These are phyloP conservation scores for Nadsonia starkeyi-henricii DNA, from an alignment of 1,139 yeast genomes.

Conservation along the genomic window DNA sequence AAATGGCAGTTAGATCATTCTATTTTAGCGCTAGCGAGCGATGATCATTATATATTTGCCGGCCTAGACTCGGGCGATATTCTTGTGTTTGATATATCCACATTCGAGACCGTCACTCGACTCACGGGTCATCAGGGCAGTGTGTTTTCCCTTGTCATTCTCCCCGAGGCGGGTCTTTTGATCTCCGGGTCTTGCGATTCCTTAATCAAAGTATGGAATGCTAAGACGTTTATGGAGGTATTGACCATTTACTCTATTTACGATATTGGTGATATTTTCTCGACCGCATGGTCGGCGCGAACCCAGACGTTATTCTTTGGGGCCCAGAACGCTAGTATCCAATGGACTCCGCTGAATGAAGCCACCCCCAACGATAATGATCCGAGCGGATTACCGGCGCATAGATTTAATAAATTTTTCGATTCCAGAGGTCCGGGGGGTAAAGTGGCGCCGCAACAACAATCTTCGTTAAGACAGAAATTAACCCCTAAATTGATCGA, in stretches of 20 bases:
- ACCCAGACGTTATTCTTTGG: constrained; percentile 64
- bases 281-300: constrained; percentile 54
- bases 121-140: constrained; percentile 54
- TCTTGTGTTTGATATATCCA: constrained; percentile 52
- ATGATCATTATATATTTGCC: constrained; percentile 53
- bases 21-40: constrained; percentile 63
- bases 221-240: constrained; percentile 23
- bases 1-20: constrained; percentile 65
- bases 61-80: constrained; percentile 92
- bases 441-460: constrained; percentile 22
- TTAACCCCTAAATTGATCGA: constrained; percentile 35
- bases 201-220: constrained; percentile 70
- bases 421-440: constrained; percentile 87
- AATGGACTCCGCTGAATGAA: constrained; percentile 40
- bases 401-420: constrained; percentile 73
- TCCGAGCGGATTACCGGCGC: constrained; percentile 50
- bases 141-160: constrained; percentile 52
- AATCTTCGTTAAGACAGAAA: constrained; percentile 1
- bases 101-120: constrained; percentile 37
- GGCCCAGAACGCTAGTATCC: constrained; percentile 79
- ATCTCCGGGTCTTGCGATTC: constrained; percentile 90
- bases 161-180: constrained; percentile 44
- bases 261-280: constrained; percentile 89
- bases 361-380: constrained; percentile 20
- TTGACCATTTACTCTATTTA: constrained; percentile 69